Evolutionary conservation across 306 rosid species (phyloP), one percentile per base, ranked within the genome.

Genomic region (Fagus sylvatica): DNA sequence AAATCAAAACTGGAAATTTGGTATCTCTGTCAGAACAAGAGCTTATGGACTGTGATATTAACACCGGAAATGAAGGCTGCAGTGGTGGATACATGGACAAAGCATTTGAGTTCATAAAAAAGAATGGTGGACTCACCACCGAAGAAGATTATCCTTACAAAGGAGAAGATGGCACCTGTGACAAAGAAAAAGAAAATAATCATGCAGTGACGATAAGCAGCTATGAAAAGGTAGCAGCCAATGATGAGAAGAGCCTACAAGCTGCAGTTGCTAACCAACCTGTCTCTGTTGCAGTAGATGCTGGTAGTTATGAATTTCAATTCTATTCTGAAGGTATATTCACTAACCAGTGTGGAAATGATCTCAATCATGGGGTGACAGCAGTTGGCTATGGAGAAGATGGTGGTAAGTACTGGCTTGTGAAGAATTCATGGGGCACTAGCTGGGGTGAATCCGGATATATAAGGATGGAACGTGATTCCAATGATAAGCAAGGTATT

Each of bases 371-470:
- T 74, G 97, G 88, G 34, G 91, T 90, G 54, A 68, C 88, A 13
- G 83, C 87, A 39, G 89, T 90, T 39, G 98, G 95, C 33, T 90
- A 94, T 64, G 97, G 93, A 12, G 81, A 83, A 83, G 85, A 80
- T 7, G 37, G 66, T 15, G 85, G 78, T 65, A 6, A 86, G 76
- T 92, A 88, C 73, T 90, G 98, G 92, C 49, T 89, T 53, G 92
- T 90, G 82, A 90, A 87, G 84, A 92, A 87, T 66, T 92, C 97
- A 67, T 94, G 91, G 98, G 90, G 90, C 22, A 4, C 68, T 33
- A 80, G 67, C 16, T 85, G 97, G 94, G 96, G 97, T 17, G 92
- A 88, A 82, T 81, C 90, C 39, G 93, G 97, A 56, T 89, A 89
- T 51, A 41, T 88, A 41, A 94, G 77, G 79, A 79, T 90, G 74